Evolutionary conservation across 2,329 filamentous ascomycete species (phyloP).

Genomic region (Ambrosiella cleistominuta): DNA sequence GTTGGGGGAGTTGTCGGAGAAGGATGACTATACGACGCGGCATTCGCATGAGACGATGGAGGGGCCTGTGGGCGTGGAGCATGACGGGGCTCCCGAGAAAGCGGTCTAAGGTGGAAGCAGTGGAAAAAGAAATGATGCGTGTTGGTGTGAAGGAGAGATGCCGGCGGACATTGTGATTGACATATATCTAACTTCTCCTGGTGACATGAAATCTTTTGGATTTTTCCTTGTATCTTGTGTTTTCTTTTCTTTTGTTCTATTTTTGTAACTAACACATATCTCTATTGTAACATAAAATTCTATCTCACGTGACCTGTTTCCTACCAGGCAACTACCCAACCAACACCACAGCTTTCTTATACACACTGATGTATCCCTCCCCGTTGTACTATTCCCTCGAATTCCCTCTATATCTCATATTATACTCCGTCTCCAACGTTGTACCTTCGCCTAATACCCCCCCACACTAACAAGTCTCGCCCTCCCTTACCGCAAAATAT

Average conservation of each 20-base stretch:
- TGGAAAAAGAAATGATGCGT: not conserved
- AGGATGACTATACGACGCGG: conserved; percentile 7
- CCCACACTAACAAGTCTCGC: conserved; percentile 4
- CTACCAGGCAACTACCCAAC: not conserved
- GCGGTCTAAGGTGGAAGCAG: not conserved
- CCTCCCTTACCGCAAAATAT: conserved; percentile 8
- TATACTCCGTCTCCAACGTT: conserved; percentile 1
- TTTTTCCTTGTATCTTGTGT: not conserved
- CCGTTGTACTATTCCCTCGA: conserved; percentile 3
- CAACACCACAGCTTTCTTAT: conserved; percentile 8
- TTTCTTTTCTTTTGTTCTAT: not conserved
- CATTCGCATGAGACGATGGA: conserved; percentile 5
- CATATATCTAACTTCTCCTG: too few species aligned
- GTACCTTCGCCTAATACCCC: conserved; percentile 3
- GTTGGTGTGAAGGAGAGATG: not conserved
- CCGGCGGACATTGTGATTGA: not conserved
- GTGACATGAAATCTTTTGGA: too few species aligned
- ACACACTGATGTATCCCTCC: conserved; percentile 3
- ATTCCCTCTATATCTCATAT: conserved; percentile 6
- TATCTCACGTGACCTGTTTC: not conserved
- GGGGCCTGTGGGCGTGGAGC: not conserved
- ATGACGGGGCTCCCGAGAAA: conserved; percentile 1
- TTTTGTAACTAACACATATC: not conserved
- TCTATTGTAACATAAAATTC: not conserved
- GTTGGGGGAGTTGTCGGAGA: conserved; percentile 7